A percentile compares a stretch with the other conserved stretches of the same genome.
These are phyloP conservation scores for Fusarium xyrophilum DNA, from an alignment of 2,329 filamentous ascomycete species.

Conservation along the genomic window DNA sequence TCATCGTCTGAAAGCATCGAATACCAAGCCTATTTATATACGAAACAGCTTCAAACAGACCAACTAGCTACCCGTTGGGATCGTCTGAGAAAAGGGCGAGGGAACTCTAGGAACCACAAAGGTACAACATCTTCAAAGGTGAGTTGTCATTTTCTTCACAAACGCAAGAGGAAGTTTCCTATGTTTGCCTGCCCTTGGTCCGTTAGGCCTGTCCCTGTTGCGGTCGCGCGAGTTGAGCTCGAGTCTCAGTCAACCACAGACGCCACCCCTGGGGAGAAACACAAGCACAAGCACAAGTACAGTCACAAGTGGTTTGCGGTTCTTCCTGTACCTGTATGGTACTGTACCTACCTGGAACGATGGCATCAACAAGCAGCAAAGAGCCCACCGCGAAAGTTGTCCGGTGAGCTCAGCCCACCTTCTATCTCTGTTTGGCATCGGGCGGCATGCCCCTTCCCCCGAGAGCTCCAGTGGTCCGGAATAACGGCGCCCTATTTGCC, in stretches of 20 bases:
- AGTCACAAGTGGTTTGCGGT: background rate
- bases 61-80: constrained; percentile 3
- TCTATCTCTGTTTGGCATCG: constrained; percentile 30
- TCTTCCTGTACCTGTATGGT: constrained; percentile 5
- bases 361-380: constrained; percentile 21
- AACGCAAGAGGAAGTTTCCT: constrained; percentile 21
- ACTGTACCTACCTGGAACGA: constrained; percentile 5
- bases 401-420: constrained; percentile 39
- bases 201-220: constrained; percentile 37
- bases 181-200: constrained; percentile 39
- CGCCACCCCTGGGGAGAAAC: background rate
- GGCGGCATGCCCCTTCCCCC: constrained; percentile 36
- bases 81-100: constrained; percentile 11
- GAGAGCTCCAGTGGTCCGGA: constrained; percentile 42
- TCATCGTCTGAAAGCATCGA: background rate
- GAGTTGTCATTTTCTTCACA: constrained; percentile 10
- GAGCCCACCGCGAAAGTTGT: constrained; percentile 16
- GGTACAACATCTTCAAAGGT: constrained; percentile 15
- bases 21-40: background rate
- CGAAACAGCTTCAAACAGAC: background rate
- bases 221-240: constrained; percentile 12
- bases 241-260: constrained; percentile 16
- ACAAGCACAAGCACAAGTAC: background rate
- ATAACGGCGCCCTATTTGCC: constrained; percentile 38
- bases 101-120: constrained; percentile 7